Evolutionary conservation across 164 flowering plant genomes (phyloP).

Genomic region (Brasenia schreberi): DNA sequence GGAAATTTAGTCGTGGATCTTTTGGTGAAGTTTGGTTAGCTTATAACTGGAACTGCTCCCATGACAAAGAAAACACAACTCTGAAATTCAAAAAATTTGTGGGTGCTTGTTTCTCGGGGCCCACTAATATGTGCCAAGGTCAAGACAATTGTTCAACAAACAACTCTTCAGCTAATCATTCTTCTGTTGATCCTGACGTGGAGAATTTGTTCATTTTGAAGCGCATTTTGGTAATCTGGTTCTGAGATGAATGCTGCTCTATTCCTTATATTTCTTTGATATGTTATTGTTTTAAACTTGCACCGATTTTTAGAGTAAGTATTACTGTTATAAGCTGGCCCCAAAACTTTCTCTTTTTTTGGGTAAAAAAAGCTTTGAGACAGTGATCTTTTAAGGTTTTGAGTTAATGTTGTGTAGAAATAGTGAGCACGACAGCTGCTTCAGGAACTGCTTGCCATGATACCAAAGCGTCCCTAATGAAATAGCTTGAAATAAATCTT

Average conservation of each 20-base stretch:
- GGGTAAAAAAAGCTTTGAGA: too few relatives aligned
- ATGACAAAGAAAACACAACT: constrained; percentile 19
- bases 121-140: not conserved
- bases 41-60: constrained; percentile 67
- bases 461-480: too few relatives aligned
- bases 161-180: constrained; percentile 20
- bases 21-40: constrained; percentile 99
- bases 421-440: too few relatives aligned
- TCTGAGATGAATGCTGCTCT: not conserved
- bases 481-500: too few relatives aligned
- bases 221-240: constrained; percentile 74
- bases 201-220: constrained; percentile 65
- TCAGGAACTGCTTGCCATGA: too few relatives aligned
- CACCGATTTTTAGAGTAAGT: too few relatives aligned
- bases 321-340: too few relatives aligned
- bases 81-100: not conserved
- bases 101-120: not conserved
- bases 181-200: constrained; percentile 13
- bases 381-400: too few relatives aligned
- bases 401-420: too few relatives aligned
- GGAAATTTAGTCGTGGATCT: constrained; percentile 85
- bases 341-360: too few relatives aligned
- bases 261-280: too few relatives aligned
- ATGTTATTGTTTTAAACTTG: too few relatives aligned
- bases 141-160: constrained; percentile 2